Evolutionary conservation across 495 filamentous ascomycete genomes (phyloP), one percentile per base, ranked within the genome.

Genomic region (Darksidea phi): DNA sequence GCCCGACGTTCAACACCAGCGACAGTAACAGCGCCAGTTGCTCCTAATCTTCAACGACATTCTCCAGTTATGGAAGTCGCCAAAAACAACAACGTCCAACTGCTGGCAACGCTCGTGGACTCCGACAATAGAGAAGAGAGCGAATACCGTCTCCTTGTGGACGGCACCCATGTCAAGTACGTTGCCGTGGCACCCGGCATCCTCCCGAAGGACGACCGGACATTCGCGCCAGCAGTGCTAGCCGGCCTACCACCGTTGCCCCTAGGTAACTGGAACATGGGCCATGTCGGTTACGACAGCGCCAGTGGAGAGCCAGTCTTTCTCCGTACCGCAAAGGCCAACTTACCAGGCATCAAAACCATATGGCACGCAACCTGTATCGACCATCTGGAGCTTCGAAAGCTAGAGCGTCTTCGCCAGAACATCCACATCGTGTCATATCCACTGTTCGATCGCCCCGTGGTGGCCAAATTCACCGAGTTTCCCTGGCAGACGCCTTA

Each of bases 401-500:
- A 47, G 54, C 24, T 38, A 2, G 10, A 20, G 2, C 46, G 47
- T n/a, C 43, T 48, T 4, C 41, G 38, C 38, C 28, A 38, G 15
- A 57, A 54, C 41, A 36, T 54, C 6, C 41, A 54, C 51, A 34
- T 41, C 8, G 51, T 36, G 6, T 42, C 37, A 15, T 42, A 18
- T 23, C 20, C 37, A 3, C 37, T 17, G 2, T 41, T 54, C 37
- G 13, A 54, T n/a, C 20, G 7, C 2, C 4, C 32, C 15, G 12
- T 43, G 8, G 24, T 54, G 2, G 51, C 34, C 10, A 54, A 54
- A 20, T 41, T 54, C 23, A 34, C 51, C 15, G 12, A 17, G 15
- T 54, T 54, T n/a, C 11, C 36, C 5, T 54, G 51, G 51, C 32
- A 54, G 18, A 43, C 24, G 32, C 51, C 51, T 4, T 23, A 21